phyloP scores from a whole-genome alignment of 805 yeast genomes.

The Saturnispora zaruensis region DNA sequence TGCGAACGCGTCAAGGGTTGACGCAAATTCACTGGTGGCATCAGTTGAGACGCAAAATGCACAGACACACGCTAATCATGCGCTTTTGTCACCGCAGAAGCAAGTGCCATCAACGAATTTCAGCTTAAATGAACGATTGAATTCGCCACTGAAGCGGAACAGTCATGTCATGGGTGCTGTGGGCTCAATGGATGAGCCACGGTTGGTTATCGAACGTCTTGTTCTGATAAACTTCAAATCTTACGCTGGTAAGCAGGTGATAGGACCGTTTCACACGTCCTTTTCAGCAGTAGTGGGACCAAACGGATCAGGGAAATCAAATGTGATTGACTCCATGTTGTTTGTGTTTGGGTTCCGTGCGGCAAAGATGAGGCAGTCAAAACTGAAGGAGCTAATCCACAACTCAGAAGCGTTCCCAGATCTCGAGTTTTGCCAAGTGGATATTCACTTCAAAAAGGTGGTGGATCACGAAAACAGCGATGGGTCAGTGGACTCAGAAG shows the following conservation, averaged over 20 bases:
- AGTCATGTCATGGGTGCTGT: conserved; percentile 1
- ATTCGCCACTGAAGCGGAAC: neutral
- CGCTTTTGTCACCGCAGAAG: neutral
- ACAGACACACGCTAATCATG: neutral
- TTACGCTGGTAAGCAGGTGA: conserved; percentile 84
- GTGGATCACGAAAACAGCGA: conserved; percentile 35
- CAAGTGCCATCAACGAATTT: neutral
- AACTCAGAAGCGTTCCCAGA: conserved; percentile 68
- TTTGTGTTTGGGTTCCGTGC: conserved; percentile 98
- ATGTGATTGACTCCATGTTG: conserved; percentile 95
- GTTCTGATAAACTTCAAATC: conserved; percentile 85
- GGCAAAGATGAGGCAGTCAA: conserved; percentile 91
- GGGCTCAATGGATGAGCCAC: conserved; percentile 17
- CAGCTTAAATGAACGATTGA: conserved; percentile 1
- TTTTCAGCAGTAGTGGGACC: conserved; percentile 98
- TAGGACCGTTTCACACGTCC: conserved; percentile 91
- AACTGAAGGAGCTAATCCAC: conserved; percentile 86
- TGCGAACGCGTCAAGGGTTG: neutral
- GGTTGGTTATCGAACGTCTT: conserved; percentile 69
- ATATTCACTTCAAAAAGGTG: conserved; percentile 77
- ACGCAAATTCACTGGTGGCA: neutral
- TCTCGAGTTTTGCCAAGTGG: conserved; percentile 76
- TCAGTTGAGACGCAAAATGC: neutral
- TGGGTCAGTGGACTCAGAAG: conserved; percentile 13
- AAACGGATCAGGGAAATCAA: conserved; percentile 95